These are phyloP conservation scores for Clarireedia sp. DNA, from an alignment of 2,329 filamentous ascomycete species.

Conservation along the genomic window DNA sequence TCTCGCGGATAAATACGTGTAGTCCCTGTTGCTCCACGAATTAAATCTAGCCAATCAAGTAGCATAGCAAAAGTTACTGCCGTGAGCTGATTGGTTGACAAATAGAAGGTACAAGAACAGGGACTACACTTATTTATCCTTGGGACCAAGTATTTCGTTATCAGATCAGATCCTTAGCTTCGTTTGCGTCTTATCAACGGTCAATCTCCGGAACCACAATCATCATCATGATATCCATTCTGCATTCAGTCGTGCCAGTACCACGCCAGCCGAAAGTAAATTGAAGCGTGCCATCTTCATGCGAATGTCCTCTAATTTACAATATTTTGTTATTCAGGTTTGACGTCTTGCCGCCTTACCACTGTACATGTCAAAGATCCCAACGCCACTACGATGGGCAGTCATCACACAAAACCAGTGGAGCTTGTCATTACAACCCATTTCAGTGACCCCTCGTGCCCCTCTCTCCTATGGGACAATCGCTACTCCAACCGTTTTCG, in stretches of 20 bases:
- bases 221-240: neutral
- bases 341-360: neutral
- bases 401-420: neutral
- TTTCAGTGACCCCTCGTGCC: neutral
- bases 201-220: neutral
- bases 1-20: too few species aligned
- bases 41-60: too few species aligned
- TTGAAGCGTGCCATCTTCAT: slow-evolving; percentile 1
- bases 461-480: slow-evolving; percentile 48
- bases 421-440: neutral
- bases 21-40: too few species aligned
- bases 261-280: neutral
- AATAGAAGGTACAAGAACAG: too few species aligned
- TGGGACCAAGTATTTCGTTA: too few species aligned
- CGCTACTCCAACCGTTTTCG: slow-evolving; percentile 66
- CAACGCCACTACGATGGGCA: slow-evolving; percentile 26
- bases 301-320: neutral
- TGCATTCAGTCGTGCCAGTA: neutral
- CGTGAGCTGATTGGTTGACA: too few species aligned
- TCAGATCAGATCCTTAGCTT: too few species aligned
- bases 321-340: neutral
- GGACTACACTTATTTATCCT: too few species aligned
- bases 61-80: too few species aligned
- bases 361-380: neutral
- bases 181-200: too few species aligned